phyloP scores from a whole-genome alignment of 768 basidiomycete species.

The Macrolepiota dolichaula region DNA sequence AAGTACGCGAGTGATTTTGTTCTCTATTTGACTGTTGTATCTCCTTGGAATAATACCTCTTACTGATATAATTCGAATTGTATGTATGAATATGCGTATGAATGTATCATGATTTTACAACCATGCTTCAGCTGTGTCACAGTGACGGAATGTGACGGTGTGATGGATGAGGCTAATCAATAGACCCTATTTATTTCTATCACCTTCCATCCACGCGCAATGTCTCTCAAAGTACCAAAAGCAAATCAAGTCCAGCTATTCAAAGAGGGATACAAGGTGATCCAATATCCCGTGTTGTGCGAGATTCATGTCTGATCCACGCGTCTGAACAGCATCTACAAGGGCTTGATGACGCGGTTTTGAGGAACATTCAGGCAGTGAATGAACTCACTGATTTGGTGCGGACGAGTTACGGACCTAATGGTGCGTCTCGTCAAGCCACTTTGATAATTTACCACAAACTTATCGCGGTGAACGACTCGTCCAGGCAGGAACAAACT shows the following conservation, averaged over 20 bases:
- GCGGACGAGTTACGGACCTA: conserved; percentile 93
- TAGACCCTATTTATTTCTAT: not conserved
- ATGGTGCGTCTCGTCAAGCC: conserved; percentile 55
- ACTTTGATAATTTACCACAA: not conserved
- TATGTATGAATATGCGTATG: too few species aligned
- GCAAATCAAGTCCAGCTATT: conserved; percentile 86
- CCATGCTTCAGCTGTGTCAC: too few species aligned
- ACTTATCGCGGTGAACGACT: conserved; percentile 10
- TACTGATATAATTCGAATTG: too few species aligned
- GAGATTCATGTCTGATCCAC: conserved; percentile 1
- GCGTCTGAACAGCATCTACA: conserved; percentile 51
- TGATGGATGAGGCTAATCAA: too few species aligned
- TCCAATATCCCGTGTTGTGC: not conserved
- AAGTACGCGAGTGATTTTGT: not conserved
- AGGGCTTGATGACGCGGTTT: conserved; percentile 95
- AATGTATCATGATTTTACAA: too few species aligned
- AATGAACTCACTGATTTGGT: conserved; percentile 92
- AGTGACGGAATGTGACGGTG: too few species aligned
- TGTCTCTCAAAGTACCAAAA: conserved; percentile 96
- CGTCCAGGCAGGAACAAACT: conserved; percentile 89
- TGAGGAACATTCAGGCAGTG: conserved; percentile 96
- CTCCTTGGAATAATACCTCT: too few species aligned
- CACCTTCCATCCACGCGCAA: conserved; percentile 24
- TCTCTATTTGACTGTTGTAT: too few species aligned
- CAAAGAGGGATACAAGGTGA: conserved; percentile 95